Base-by-base conservation (phyloP, 2,329 filamentous ascomycete species). In the Colletotrichum shisoi region DNA sequence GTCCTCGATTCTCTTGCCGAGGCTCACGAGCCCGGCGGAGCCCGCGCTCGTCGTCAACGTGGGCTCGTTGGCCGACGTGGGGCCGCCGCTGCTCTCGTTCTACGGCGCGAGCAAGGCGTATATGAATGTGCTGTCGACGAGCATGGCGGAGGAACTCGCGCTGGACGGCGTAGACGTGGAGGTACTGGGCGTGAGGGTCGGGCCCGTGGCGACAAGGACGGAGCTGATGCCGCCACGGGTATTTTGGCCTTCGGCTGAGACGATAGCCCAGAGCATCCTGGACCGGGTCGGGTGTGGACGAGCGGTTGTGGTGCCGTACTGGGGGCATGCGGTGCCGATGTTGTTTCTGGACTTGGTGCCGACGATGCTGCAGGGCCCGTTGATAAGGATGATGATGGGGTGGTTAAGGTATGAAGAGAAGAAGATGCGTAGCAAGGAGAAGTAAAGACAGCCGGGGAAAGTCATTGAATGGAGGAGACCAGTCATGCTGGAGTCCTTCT, bases 31-130 rank as follows among this genome's bases (percentile, higher is more conserved):
- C 19, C 45, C 54, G 13, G 19, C 56, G 5, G 49, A 49, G 31
- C 62, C 65, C 27, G 62, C 54, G 56, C 59, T 69, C 45, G 24
- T 69, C 45, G 60, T 69, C 63, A 69, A 69, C 34, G 59, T 68
- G 9, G 63, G 63, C 2, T 69, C 67, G 13, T 4, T 69, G 1
- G 42, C 67, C 17, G 67, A 68, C 44, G 48, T 40, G 21, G 67
- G 67, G 17, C 42, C 52, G 52, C 63, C 67, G 31, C 60, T 63
- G 40, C 45, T 63, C 31, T 63, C 58, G 3, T 68, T 58, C 21
- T 69, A 69, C 42, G n/a, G 57, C 40, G 59, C 46, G 2, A 63
- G 59, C 67, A 69, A 69, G 51, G 45, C 67, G n/a, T 69, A 52
- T 39, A 19, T 69, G 21, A 44, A n/a, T 9, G 40, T 63, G 15